These are phyloP conservation scores for Leishmania tropica DNA, from an alignment of 208 protist genomes.

Conservation along the genomic window DNA sequence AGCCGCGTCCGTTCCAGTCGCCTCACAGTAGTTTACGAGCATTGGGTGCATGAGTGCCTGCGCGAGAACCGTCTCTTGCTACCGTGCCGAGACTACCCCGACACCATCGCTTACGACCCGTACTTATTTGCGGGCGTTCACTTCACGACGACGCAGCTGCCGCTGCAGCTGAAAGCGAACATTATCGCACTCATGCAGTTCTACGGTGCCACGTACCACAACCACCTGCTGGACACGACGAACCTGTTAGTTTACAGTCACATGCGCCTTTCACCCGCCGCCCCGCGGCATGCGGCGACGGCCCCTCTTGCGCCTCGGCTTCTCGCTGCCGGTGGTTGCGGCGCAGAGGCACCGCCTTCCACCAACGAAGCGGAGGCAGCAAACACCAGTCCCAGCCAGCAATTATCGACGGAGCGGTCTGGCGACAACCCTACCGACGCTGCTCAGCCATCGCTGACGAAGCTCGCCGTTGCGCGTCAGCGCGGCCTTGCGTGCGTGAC, in stretches of 20 bases:
- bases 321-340: not conserved
- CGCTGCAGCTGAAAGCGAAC: constrained; percentile 48
- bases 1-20: constrained; percentile 39
- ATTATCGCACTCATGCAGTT: constrained; percentile 71
- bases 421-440: not conserved
- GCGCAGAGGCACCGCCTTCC: not conserved
- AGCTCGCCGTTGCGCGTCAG: constrained; percentile 38
- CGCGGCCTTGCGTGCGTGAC: constrained; percentile 44
- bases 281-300: not conserved
- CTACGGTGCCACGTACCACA: constrained; percentile 70
- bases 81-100: constrained; percentile 14
- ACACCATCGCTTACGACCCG: constrained; percentile 58
- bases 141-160: constrained; percentile 76
- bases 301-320: not conserved
- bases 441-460: constrained; percentile 9
- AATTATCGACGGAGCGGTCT: not conserved
- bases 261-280: not conserved
- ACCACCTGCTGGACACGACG: constrained; percentile 52
- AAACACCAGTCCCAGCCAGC: not conserved
- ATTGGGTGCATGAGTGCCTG: constrained; percentile 53
- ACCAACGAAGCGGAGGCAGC: constrained; percentile 1
- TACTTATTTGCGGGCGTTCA: constrained; percentile 41
- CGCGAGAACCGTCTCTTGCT: constrained; percentile 7
- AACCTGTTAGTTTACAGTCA: constrained; percentile 57
- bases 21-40: constrained; percentile 54